Evolutionary conservation across 768 basidiomycete species (phyloP).

Genomic region (Leccinum incarnatum): DNA sequence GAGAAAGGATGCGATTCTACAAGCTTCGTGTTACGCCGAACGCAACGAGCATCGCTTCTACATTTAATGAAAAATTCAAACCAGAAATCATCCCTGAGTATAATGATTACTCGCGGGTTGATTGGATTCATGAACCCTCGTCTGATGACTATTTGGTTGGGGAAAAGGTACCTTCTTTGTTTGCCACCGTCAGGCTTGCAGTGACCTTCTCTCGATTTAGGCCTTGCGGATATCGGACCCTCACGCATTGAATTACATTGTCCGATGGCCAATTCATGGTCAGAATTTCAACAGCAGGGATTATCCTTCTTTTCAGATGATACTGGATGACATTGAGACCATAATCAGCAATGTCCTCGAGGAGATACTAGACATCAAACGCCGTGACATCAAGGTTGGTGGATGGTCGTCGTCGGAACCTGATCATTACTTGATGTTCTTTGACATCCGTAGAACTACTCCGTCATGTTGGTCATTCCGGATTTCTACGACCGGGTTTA

Average conservation of each 20-base stretch:
- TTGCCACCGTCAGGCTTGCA: neutral
- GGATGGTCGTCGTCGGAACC: neutral
- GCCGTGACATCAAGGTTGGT: conserved; percentile 59
- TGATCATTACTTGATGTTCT: neutral
- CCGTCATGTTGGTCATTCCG: conserved; percentile 85
- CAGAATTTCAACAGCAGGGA: conserved; percentile 79
- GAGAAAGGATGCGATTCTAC: conserved; percentile 84
- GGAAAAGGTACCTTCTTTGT: conserved; percentile 50
- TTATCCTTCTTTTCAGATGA: conserved; percentile 66
- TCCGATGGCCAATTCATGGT: conserved; percentile 82
- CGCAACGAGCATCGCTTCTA: conserved; percentile 65
- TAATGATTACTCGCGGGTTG: conserved; percentile 78
- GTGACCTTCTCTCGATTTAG: conserved; percentile 36
- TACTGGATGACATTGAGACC: conserved; percentile 75
- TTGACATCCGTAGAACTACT: conserved; percentile 61
- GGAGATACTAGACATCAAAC: conserved; percentile 54
- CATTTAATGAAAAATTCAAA: conserved; percentile 80
- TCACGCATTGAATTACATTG: conserved; percentile 58
- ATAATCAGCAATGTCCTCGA: conserved; percentile 63
- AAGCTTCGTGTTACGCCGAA: conserved; percentile 74
- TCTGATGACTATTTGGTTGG: conserved; percentile 60
- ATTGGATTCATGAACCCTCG: conserved; percentile 69
- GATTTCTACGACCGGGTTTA: conserved; percentile 88
- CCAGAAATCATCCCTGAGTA: conserved; percentile 83
- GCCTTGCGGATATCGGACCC: conserved; percentile 73